Percentiles rank a stretch among this genome's conserved stretches.
phyloP scores from a whole-genome alignment of 805 yeast genomes.

The Yamadazyma tumulicola region DNA sequence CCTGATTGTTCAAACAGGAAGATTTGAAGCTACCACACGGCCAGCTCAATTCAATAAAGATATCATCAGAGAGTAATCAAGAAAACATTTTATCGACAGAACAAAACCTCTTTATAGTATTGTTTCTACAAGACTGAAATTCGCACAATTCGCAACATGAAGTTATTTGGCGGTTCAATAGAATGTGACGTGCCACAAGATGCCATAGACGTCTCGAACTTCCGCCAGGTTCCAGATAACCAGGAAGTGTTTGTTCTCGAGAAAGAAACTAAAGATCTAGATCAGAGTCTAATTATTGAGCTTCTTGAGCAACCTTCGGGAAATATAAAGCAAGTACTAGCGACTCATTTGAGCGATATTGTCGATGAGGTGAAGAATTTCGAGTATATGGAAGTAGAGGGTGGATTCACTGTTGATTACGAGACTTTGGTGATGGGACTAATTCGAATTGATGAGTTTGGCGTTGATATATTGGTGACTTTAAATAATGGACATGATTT shows the following conservation, averaged over 20 bases:
- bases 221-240: constrained; percentile 86
- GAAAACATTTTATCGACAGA: too few relatives aligned
- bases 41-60: too few relatives aligned
- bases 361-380: constrained; percentile 19
- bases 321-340: constrained; percentile 40
- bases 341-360: constrained; percentile 56
- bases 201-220: constrained; percentile 64
- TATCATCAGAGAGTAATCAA: too few relatives aligned
- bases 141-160: background rate
- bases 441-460: constrained; percentile 46
- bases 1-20: too few relatives aligned
- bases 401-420: background rate
- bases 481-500: constrained; percentile 5
- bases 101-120: too few relatives aligned
- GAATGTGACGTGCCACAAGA: constrained; percentile 53
- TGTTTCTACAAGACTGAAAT: too few relatives aligned
- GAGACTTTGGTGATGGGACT: constrained; percentile 48
- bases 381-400: constrained; percentile 1
- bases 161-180: constrained; percentile 82
- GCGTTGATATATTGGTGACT: constrained; percentile 44
- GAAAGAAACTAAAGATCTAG: constrained; percentile 24
- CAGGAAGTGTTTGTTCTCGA: constrained; percentile 83
- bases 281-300: constrained; percentile 63
- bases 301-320: constrained; percentile 45
- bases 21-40: too few relatives aligned